Conservation (phyloP, 495 filamentous ascomycete genomes). For the Aspergillus bertholletiae region DNA sequence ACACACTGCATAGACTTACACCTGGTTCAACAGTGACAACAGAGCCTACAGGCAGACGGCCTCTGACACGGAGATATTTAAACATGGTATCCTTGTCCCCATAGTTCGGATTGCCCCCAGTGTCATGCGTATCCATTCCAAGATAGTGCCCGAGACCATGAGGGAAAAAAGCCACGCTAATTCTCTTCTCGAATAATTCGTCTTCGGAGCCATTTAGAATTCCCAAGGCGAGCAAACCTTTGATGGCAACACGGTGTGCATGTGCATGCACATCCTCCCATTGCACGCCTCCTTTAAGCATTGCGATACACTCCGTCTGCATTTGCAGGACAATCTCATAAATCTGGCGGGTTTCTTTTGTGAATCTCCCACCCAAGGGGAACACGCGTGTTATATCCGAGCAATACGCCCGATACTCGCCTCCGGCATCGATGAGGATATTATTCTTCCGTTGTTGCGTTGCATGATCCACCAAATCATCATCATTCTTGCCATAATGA, state of each 20-base stretch:
- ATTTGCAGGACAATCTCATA: constrained; percentile 86
- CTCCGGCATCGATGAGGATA: constrained; percentile 80
- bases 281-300: constrained; percentile 68
- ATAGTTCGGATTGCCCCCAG: constrained; percentile 84
- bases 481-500: constrained; percentile 81
- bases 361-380: constrained; percentile 75
- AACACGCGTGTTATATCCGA: constrained; percentile 89
- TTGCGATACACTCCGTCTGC: constrained; percentile 72
- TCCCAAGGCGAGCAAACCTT: constrained; percentile 70
- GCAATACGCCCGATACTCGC: constrained; percentile 76
- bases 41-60: constrained; percentile 66
- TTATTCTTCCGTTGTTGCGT: constrained; percentile 59
- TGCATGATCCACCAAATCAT: constrained; percentile 43
- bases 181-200: constrained; percentile 69
- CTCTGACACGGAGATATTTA: constrained; percentile 77
- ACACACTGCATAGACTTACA: constrained; percentile 39
- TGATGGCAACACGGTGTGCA: constrained; percentile 79
- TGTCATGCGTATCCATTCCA: constrained; percentile 94
- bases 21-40: constrained; percentile 92
- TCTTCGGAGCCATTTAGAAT: constrained; percentile 66
- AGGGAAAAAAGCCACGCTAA: constrained; percentile 85
- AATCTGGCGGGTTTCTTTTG: constrained; percentile 65
- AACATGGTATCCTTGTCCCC: constrained; percentile 81
- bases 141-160: constrained; percentile 91
- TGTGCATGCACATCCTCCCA: constrained; percentile 82